phyloP scores from a whole-genome alignment of 768 basidiomycete genomes.

The Hemileccinum rubropunctum region DNA sequence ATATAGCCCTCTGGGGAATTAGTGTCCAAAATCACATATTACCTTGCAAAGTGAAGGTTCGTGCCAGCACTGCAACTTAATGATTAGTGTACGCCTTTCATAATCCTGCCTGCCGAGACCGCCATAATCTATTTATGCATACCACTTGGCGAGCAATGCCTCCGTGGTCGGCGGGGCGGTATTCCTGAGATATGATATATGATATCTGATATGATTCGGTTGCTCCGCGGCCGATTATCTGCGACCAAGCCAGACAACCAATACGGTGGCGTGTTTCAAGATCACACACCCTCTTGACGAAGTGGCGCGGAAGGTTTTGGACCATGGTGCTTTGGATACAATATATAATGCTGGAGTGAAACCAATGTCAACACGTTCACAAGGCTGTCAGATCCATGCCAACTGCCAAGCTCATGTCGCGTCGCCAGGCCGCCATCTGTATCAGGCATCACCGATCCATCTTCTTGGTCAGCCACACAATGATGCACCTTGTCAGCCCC shows the following conservation, averaged over 20 bases:
- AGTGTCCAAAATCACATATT: conserved; percentile 4
- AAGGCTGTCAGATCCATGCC: neutral
- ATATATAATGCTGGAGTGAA: conserved; percentile 6
- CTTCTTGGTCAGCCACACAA: neutral
- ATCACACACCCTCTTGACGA: conserved; percentile 9
- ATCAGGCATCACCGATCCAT: neutral
- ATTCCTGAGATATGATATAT: conserved; percentile 13
- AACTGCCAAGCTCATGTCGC: conserved; percentile 5
- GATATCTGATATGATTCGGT: conserved; percentile 7
- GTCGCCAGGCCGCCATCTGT: too few relatives aligned
- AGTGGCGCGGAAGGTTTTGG: conserved; percentile 16
- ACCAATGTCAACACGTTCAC: conserved; percentile 4
- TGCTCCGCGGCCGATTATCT: conserved; percentile 23
- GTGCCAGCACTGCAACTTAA: conserved; percentile 8
- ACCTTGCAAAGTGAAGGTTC: conserved; percentile 10
- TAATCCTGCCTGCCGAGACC: neutral
- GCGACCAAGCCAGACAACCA: conserved; percentile 6
- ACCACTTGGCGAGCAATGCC: conserved; percentile 3
- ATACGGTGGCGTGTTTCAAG: conserved; percentile 16
- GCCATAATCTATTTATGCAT: neutral
- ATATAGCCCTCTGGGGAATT: conserved; percentile 24
- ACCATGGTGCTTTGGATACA: neutral
- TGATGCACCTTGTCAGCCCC: conserved; percentile 15
- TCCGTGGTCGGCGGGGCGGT: conserved; percentile 25
- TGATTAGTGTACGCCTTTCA: conserved; percentile 10